A percentile compares a stretch with the other conserved stretches of the same genome.
phyloP scores from a whole-genome alignment of 2,329 filamentous ascomycete genomes.

The Hawksworthiomyces lignivorus region DNA sequence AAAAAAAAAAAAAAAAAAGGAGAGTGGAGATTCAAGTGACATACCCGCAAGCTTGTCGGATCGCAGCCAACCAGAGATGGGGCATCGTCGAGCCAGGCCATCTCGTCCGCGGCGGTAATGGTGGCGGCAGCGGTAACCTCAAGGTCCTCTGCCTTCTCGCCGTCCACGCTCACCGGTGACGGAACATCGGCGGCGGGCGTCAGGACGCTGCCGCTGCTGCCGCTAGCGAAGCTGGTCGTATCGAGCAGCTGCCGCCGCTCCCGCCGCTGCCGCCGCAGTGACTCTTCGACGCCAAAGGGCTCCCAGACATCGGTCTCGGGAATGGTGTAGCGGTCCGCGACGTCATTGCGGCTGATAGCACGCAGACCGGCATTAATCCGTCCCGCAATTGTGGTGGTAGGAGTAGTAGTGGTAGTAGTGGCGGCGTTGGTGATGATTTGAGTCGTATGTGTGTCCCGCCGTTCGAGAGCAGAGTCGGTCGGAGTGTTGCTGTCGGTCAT shows the following conservation, averaged over 20 bases:
- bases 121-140: too few species aligned
- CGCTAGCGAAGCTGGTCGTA: conserved; percentile 10
- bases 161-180: conserved; percentile 18
- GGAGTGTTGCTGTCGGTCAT: conserved; percentile 11
- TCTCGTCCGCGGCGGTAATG: conserved; percentile 18
- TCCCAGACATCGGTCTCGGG: conserved; percentile 15
- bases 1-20: not conserved
- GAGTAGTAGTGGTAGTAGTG: not conserved
- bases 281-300: conserved; percentile 7
- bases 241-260: too few species aligned
- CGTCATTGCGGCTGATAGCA: conserved; percentile 14
- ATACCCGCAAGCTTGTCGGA: conserved; percentile 48
- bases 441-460: too few species aligned
- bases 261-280: not conserved
- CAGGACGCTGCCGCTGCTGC: not conserved
- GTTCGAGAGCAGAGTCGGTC: too few species aligned
- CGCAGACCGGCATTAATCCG: not conserved
- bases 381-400: not conserved
- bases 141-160: conserved; percentile 28
- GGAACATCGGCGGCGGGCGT: not conserved
- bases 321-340: conserved; percentile 1
- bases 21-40: conserved; percentile 16
- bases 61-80: conserved; percentile 43
- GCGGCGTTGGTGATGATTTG: not conserved
- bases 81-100: conserved; percentile 22